Evolutionary conservation across 192 early-diverging fungal species (phyloP).

Genomic region (Coemansia sp.): DNA sequence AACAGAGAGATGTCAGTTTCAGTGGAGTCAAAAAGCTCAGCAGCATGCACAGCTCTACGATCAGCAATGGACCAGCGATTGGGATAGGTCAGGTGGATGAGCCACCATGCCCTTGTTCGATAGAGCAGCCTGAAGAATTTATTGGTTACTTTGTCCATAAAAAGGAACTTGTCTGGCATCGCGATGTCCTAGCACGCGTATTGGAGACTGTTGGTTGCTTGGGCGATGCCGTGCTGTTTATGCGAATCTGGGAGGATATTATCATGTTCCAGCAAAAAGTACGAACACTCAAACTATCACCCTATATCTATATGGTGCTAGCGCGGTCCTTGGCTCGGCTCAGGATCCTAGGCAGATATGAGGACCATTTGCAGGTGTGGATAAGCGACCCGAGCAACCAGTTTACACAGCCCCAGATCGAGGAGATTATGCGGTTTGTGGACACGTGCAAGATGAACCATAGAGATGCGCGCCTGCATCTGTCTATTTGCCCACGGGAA

Average conservation of each 20-base stretch:
- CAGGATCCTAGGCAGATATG: slow-evolving; percentile 18
- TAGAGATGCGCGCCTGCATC: slow-evolving; percentile 1
- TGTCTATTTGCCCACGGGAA: neutral
- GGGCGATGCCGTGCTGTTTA: slow-evolving; percentile 18
- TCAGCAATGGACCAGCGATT: neutral
- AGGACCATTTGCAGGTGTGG: slow-evolving; percentile 19
- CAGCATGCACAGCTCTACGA: neutral
- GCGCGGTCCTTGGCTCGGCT: slow-evolving; percentile 43
- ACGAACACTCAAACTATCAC: slow-evolving; percentile 29
- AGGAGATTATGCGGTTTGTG: slow-evolving; percentile 28
- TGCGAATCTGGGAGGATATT: slow-evolving; percentile 41
- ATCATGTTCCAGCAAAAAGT: slow-evolving; percentile 14
- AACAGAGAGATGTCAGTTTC: slow-evolving; percentile 18
- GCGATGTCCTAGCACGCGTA: slow-evolving; percentile 20
- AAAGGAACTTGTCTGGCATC: slow-evolving; percentile 47
- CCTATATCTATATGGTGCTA: slow-evolving; percentile 42
- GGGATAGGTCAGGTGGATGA: neutral
- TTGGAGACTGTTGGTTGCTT: slow-evolving; percentile 34
- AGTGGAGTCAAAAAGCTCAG: slow-evolving; percentile 10
- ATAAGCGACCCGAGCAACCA: slow-evolving; percentile 22
- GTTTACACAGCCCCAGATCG: slow-evolving; percentile 29
- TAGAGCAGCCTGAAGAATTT: slow-evolving; percentile 32
- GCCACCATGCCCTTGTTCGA: neutral
- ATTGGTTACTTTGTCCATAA: slow-evolving; percentile 23
- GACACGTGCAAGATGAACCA: neutral